Conservation (phyloP, 2,329 filamentous ascomycete genomes). For the Scedosporium aurantiacum region DNA sequence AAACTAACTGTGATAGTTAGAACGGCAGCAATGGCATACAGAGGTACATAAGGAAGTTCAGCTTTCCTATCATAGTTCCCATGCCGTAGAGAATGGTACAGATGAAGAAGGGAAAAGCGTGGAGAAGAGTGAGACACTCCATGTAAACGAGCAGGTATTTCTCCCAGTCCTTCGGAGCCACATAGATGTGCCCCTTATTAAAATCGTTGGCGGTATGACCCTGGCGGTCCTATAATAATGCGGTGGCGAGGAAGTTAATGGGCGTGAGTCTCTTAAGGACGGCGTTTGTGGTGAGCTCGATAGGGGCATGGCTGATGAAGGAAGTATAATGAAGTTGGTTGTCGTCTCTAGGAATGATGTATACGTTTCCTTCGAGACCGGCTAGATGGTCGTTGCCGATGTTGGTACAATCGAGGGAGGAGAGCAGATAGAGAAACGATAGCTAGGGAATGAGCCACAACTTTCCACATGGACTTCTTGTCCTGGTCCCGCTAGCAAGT, state of each 20-base stretch:
- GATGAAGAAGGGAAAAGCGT: conserved; percentile 67
- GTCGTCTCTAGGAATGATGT: conserved; percentile 47
- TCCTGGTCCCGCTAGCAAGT: conserved; percentile 31
- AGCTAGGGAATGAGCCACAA: conserved; percentile 56
- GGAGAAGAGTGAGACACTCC: conserved; percentile 61
- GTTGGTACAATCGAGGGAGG: conserved; percentile 30
- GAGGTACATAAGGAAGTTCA: conserved; percentile 35
- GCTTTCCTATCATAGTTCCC: conserved; percentile 26
- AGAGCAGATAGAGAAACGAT: conserved; percentile 65
- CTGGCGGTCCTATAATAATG: conserved; percentile 62
- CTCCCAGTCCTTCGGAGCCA: conserved; percentile 71
- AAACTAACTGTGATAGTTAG: conserved; percentile 39
- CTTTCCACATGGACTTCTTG: conserved; percentile 47
- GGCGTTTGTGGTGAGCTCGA: conserved; percentile 69
- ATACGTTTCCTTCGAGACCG: conserved; percentile 20
- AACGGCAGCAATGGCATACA: conserved; percentile 26
- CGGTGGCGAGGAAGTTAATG: conserved; percentile 66
- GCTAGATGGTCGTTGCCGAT: conserved; percentile 25
- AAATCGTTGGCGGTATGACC: conserved; percentile 68
- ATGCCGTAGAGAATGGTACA: conserved; percentile 61
- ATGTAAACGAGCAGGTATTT: conserved; percentile 70
- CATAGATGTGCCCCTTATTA: conserved; percentile 60
- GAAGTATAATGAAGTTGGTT: conserved; percentile 29
- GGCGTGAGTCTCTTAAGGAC: conserved; percentile 67
- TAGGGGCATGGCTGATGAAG: conserved; percentile 74